Conservation (phyloP, 805 yeast genomes). For the Lipomyces spencermartinsiae region DNA sequence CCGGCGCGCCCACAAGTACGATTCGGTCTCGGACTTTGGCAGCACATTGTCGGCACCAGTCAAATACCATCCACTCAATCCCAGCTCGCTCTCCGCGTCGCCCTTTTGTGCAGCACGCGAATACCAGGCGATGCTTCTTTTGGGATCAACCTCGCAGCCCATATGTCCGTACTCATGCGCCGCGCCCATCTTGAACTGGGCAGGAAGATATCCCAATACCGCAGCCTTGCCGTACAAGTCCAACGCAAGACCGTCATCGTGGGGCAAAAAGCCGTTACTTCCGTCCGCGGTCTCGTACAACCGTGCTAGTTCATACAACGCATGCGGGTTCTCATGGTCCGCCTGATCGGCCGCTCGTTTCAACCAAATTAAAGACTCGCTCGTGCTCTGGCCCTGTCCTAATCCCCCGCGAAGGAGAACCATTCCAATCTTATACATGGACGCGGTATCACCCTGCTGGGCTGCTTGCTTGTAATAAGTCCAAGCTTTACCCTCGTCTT, state of each 20-base stretch:
- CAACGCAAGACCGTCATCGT: constrained; percentile 52
- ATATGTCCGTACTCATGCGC: constrained; percentile 74
- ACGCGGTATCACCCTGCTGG: constrained; percentile 62
- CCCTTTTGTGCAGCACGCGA: constrained; percentile 66
- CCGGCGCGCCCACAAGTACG: constrained; percentile 76
- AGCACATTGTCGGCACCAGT: constrained; percentile 71
- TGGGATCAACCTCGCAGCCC: constrained; percentile 58
- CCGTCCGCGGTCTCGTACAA: constrained; percentile 54
- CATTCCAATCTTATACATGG: constrained; percentile 79
- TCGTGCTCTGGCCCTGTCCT: constrained; percentile 50
- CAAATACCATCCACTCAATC: constrained; percentile 79
- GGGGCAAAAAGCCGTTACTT: constrained; percentile 34
- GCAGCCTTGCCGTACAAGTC: constrained; percentile 66
- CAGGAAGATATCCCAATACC: constrained; percentile 62
- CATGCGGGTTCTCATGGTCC: constrained; percentile 57
- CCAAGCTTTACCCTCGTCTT: constrained; percentile 57
- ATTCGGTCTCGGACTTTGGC: constrained; percentile 67
- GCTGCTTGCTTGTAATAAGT: constrained; percentile 67
- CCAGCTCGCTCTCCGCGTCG: constrained; percentile 71
- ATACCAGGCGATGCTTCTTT: constrained; percentile 75
- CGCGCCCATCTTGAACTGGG: constrained; percentile 74
- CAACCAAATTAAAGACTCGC: constrained; percentile 59
- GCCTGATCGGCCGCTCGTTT: constrained; percentile 56
- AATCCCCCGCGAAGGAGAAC: constrained; percentile 59
- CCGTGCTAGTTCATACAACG: constrained; percentile 63